Evolutionary conservation across 2,329 filamentous ascomycete genomes (phyloP).

Genomic region (Arthroderma sp.): DNA sequence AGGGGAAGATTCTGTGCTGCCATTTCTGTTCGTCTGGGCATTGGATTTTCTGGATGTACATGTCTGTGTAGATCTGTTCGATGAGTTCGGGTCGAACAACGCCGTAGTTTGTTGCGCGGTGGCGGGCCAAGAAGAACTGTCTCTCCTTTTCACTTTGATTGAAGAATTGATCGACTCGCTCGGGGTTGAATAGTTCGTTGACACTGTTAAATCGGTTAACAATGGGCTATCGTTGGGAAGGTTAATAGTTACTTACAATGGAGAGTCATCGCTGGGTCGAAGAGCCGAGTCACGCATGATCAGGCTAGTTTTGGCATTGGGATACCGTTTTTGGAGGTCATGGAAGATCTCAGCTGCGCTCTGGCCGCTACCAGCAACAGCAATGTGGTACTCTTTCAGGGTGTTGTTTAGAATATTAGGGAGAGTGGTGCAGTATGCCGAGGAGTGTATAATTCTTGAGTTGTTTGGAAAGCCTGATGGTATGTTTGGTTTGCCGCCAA

Average conservation of each 20-base stretch:
- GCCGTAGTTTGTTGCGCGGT: conserved; percentile 83
- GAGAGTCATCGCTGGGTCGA: conserved; percentile 84
- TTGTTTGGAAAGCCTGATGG: conserved; percentile 57
- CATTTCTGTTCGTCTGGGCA: conserved; percentile 58
- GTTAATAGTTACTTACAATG: conserved; percentile 59
- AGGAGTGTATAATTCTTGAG: conserved; percentile 76
- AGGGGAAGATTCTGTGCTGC: conserved; percentile 68
- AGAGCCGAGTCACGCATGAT: conserved; percentile 75
- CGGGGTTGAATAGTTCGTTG: conserved; percentile 92
- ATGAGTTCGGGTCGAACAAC: conserved; percentile 85
- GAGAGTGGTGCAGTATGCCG: conserved; percentile 56
- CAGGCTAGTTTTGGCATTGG: conserved; percentile 63
- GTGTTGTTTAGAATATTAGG: conserved; percentile 30
- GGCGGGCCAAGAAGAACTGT: conserved; percentile 43
- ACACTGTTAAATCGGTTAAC: conserved; percentile 44
- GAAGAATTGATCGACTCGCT: conserved; percentile 66
- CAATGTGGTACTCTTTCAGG: conserved; percentile 53
- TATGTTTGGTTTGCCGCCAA: conserved; percentile 57
- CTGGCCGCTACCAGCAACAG: conserved; percentile 79
- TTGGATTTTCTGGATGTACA: conserved; percentile 73
- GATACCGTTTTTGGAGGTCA: conserved; percentile 71
- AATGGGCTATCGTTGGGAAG: conserved; percentile 4
- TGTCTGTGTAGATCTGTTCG: conserved; percentile 71
- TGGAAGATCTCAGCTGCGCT: conserved; percentile 92
- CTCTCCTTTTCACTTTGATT: conserved; percentile 53